These are phyloP conservation scores for Coffea humblotiana DNA, from an alignment of 305 asterid genomes.

Conservation along the genomic window DNA sequence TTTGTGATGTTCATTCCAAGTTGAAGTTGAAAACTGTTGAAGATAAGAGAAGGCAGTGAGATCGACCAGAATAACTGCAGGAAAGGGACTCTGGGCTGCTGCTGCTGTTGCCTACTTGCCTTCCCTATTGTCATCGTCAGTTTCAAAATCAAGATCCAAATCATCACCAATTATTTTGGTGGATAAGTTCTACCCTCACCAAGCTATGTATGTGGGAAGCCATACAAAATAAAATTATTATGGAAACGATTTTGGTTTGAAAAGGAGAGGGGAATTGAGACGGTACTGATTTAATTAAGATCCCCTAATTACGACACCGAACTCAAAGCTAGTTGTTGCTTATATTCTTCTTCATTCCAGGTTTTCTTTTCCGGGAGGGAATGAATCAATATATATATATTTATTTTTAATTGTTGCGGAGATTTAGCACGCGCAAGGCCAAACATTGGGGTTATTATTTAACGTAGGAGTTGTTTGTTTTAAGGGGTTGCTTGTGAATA, in stretches of 20 bases:
- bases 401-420: too few relatives aligned
- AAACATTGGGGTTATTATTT: neutral
- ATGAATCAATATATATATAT: too few relatives aligned
- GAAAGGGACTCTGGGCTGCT: slow-evolving; percentile 16
- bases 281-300: too few relatives aligned
- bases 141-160: neutral
- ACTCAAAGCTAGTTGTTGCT: too few relatives aligned
- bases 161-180: neutral
- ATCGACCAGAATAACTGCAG: neutral
- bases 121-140: neutral
- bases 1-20: neutral
- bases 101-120: too few relatives aligned
- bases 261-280: neutral
- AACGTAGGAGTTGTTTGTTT: too few relatives aligned
- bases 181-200: slow-evolving; percentile 9
- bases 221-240: neutral
- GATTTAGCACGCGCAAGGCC: neutral
- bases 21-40: slow-evolving; percentile 1
- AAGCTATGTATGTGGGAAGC: neutral
- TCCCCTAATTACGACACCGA: too few relatives aligned
- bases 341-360: too few relatives aligned
- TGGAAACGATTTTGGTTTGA: neutral
- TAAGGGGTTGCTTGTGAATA: neutral
- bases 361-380: too few relatives aligned
- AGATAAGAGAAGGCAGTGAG: neutral